Conservation (phyloP, 164 flowering plant species). For the Annona cherimola region DNA sequence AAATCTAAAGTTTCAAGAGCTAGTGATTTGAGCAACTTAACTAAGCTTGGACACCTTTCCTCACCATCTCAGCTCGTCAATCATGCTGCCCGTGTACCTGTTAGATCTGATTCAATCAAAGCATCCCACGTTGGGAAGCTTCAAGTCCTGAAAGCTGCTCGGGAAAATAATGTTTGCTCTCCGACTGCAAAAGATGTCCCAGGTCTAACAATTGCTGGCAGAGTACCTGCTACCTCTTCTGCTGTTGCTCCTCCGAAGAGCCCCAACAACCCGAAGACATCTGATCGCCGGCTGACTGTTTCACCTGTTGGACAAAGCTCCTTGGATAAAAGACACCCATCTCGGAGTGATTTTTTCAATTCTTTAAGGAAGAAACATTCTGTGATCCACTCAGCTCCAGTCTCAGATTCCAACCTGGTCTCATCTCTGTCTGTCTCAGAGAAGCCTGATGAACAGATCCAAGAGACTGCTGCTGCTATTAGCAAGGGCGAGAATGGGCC, state of each 20-base stretch:
- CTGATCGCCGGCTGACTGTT: constrained; percentile 45
- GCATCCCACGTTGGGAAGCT: constrained; percentile 60
- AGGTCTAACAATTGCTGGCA: constrained; percentile 35
- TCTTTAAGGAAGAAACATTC: constrained; percentile 65
- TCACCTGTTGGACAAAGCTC: constrained; percentile 27
- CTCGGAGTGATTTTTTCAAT: constrained; percentile 79
- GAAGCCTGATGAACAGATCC: constrained; percentile 34
- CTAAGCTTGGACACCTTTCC: constrained; percentile 48
- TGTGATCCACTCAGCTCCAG: constrained; percentile 21
- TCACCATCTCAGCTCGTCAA: constrained; percentile 31
- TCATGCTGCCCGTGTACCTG: constrained; percentile 42
- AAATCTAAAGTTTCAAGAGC: background rate
- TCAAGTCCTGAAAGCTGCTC: constrained; percentile 57
- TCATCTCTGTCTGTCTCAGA: constrained; percentile 22
- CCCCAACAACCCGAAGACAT: constrained; percentile 34
- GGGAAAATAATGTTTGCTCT: constrained; percentile 59
- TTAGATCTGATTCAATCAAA: constrained; percentile 47
- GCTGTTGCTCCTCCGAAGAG: constrained; percentile 32
- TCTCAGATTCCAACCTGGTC: constrained; percentile 31
- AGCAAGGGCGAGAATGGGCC: constrained; percentile 20
- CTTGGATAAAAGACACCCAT: constrained; percentile 50
- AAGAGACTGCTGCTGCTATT: constrained; percentile 22
- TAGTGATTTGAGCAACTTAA: background rate
- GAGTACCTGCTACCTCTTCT: constrained; percentile 31
- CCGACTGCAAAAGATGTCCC: constrained; percentile 42